Conservation (phyloP, 305 asterid species). For the Fraxinus greggii region DNA sequence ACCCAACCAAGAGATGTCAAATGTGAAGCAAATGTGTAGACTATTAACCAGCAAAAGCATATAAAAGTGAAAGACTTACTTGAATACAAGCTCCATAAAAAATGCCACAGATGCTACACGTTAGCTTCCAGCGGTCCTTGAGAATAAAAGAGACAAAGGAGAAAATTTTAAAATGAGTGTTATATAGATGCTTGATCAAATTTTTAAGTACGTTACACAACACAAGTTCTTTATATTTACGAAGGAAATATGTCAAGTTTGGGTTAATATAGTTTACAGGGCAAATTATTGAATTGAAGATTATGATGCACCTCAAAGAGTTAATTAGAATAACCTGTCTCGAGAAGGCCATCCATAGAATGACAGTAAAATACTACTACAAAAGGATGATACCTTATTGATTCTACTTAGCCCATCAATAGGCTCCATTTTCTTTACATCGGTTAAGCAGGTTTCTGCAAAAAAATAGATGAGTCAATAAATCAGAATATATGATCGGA, state of each 20-base stretch:
- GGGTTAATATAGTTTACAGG: not conserved
- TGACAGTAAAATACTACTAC: slow-evolving; percentile 16
- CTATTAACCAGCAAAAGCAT: slow-evolving; percentile 5
- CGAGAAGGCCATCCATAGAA: slow-evolving; percentile 8
- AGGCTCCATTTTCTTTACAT: slow-evolving; percentile 95
- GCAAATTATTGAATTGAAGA: not conserved
- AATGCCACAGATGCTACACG: slow-evolving; percentile 89
- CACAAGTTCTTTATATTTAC: slow-evolving; percentile 5
- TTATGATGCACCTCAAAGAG: slow-evolving; percentile 13
- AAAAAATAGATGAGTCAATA: slow-evolving; percentile 22
- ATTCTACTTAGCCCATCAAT: slow-evolving; percentile 86
- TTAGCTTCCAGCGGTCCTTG: slow-evolving; percentile 97
- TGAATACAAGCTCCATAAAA: slow-evolving; percentile 98
- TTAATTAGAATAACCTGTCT: not conserved
- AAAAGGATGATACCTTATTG: slow-evolving; percentile 66
- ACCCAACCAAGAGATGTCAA: not conserved
- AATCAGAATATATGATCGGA: slow-evolving; percentile 4
- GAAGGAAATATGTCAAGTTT: slow-evolving; percentile 6
- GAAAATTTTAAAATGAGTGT: not conserved
- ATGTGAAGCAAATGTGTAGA: not conserved
- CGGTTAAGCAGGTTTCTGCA: slow-evolving; percentile 93
- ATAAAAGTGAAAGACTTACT: slow-evolving; percentile 46
- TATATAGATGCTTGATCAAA: slow-evolving; percentile 11
- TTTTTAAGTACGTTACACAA: not conserved
- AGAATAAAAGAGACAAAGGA: slow-evolving; percentile 6